phyloP scores from a whole-genome alignment of 768 basidiomycete genomes.

The Suillus occidentalis region DNA sequence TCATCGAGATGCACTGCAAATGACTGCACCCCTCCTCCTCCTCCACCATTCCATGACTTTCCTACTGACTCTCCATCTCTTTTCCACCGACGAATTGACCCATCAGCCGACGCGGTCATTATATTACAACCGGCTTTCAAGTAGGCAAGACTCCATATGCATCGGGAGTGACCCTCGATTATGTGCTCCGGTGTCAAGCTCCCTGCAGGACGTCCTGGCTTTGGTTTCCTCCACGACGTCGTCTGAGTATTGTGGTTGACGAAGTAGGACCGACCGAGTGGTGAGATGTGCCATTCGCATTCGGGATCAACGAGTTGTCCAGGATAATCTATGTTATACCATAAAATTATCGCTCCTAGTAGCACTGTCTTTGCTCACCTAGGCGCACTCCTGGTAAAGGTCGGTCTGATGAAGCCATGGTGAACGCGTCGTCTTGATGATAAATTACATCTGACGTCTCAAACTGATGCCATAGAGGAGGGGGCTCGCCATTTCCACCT shows the following conservation, averaged over 20 bases:
- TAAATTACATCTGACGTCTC: rapidly evolving
- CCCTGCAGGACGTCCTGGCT: neutral
- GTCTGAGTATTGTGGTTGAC: neutral
- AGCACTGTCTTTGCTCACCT: neutral
- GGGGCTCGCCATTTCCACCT: neutral
- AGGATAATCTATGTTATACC: neutral
- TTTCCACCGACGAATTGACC: neutral
- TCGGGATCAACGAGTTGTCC: neutral
- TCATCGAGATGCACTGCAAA: neutral
- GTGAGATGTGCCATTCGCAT: conserved; percentile 2
- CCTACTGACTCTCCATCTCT: neutral
- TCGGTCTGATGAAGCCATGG: neutral
- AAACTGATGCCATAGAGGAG: neutral
- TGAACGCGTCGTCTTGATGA: neutral
- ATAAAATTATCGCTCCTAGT: neutral
- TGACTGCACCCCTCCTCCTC: neutral
- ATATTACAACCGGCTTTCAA: neutral
- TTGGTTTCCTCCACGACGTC: neutral
- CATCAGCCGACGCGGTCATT: neutral
- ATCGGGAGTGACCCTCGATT: neutral
- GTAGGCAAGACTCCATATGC: neutral
- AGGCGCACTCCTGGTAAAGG: neutral
- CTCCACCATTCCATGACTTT: neutral
- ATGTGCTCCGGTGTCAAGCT: neutral
- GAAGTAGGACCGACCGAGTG: neutral